phyloP scores from a whole-genome alignment of 2,329 filamentous ascomycete species.

The Aspergillus sp. region DNA sequence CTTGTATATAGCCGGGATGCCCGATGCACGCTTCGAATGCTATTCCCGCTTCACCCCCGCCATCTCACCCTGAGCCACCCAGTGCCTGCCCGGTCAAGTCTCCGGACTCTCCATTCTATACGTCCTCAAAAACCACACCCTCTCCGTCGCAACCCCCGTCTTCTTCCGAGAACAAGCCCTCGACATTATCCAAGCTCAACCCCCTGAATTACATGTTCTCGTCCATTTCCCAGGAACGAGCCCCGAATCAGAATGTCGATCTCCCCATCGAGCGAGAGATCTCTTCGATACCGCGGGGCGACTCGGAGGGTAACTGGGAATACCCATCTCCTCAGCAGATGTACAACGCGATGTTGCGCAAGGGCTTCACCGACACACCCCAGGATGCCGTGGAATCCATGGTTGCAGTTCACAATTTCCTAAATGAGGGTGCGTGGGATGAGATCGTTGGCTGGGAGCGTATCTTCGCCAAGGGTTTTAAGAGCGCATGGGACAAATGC shows the following conservation, averaged over 20 bases:
- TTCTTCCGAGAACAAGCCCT: conserved; percentile 23
- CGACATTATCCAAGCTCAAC: conserved; percentile 60
- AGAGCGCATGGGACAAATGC: conserved; percentile 66
- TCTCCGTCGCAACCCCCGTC: conserved; percentile 26
- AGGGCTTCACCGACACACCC: conserved; percentile 92
- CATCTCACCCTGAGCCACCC: conserved; percentile 21
- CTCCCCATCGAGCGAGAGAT: conserved; percentile 75
- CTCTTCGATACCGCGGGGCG: conserved; percentile 85
- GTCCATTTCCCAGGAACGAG: conserved; percentile 71
- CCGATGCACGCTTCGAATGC: conserved; percentile 57
- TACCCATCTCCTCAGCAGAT: conserved; percentile 98
- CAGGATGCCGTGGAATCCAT: conserved; percentile 90
- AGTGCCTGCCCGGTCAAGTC: conserved; percentile 43
- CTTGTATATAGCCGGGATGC: conserved; percentile 52
- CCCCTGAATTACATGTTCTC: conserved; percentile 95
- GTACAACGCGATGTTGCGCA: conserved; percentile 96
- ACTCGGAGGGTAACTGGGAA: conserved; percentile 75
- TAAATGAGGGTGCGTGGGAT: conserved; percentile 95
- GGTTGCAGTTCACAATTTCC: conserved; percentile 96
- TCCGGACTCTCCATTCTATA: conserved; percentile 44
- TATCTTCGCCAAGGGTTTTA: conserved; percentile 69
- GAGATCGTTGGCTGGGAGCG: conserved; percentile 94
- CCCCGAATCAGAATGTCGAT: conserved; percentile 62
- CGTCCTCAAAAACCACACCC: conserved; percentile 25
- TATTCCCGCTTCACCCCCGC: conserved; percentile 21